Percentiles rank a stretch among this genome's conserved stretches.
phyloP scores from a whole-genome alignment of 1,284 basidiomycete species.

The Puccinia coronata region DNA sequence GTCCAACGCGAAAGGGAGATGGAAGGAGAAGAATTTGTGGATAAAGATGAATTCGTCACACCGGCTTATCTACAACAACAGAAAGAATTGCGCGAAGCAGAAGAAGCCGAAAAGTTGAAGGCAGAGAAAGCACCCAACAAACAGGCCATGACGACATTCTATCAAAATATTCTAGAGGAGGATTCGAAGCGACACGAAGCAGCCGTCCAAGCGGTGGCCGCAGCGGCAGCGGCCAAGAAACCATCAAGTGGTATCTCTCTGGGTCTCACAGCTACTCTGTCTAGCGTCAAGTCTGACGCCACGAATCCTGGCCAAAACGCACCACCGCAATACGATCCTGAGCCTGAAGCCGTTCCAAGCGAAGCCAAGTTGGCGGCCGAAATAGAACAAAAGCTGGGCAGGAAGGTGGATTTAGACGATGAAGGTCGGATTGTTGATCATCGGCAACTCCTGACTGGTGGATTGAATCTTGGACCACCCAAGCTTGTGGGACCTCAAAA shows the following conservation, averaged over 20 bases:
- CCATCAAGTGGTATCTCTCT: constrained; percentile 19
- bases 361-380: constrained; percentile 71
- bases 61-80: constrained; percentile 96
- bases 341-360: constrained; percentile 66
- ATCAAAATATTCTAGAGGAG: constrained; percentile 55
- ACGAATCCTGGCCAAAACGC: not conserved
- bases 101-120: constrained; percentile 78
- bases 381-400: constrained; percentile 71
- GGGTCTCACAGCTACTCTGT: constrained; percentile 30
- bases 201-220: constrained; percentile 52
- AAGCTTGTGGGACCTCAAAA: constrained; percentile 41
- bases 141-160: constrained; percentile 53
- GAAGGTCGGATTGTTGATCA: constrained; percentile 97
- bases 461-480: constrained; percentile 72
- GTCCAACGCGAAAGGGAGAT: constrained; percentile 86
- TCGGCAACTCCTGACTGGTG: constrained; percentile 83
- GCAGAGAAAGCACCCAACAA: constrained; percentile 69
- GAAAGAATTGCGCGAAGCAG: constrained; percentile 83
- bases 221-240: not conserved
- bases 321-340: constrained; percentile 62
- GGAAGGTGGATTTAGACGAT: constrained; percentile 92
- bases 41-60: constrained; percentile 95
- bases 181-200: constrained; percentile 53
- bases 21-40: constrained; percentile 90
- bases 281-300: not conserved